Conservation (phyloP, 2,329 filamentous ascomycete species). For the Nothophoma quercina region DNA sequence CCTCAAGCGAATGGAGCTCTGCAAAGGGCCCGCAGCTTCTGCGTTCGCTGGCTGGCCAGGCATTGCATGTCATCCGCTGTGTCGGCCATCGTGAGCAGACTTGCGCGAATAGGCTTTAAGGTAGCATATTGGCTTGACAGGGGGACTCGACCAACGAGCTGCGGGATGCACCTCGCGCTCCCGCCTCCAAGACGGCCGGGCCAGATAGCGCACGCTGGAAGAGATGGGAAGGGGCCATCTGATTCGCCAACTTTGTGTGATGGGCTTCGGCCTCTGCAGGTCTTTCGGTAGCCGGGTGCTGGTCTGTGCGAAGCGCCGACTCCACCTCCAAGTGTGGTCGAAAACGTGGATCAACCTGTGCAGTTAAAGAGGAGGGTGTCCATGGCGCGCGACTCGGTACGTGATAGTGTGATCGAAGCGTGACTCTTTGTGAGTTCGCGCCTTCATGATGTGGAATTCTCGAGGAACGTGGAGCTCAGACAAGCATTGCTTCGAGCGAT, state of each 20-base stretch:
- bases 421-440: slow-evolving; percentile 22
- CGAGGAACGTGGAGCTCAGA: not conserved
- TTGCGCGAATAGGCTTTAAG: slow-evolving; percentile 34
- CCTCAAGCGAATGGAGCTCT: slow-evolving; percentile 17
- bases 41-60: slow-evolving; percentile 33
- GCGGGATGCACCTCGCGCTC: slow-evolving; percentile 33
- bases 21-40: slow-evolving; percentile 19
- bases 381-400: slow-evolving; percentile 27
- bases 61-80: slow-evolving; percentile 36
- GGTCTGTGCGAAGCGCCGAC: slow-evolving; percentile 41
- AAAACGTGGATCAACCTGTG: slow-evolving; percentile 20
- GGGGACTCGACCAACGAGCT: slow-evolving; percentile 42
- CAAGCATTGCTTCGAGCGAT: not conserved
- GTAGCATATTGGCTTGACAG: slow-evolving; percentile 40
- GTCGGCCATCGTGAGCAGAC: slow-evolving; percentile 31
- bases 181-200: slow-evolving; percentile 31
- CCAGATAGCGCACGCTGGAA: slow-evolving; percentile 27
- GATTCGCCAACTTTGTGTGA: slow-evolving; percentile 38
- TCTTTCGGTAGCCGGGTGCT: slow-evolving; percentile 27
- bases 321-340: slow-evolving; percentile 20
- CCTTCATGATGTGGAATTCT: slow-evolving; percentile 1
- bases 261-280: slow-evolving; percentile 29
- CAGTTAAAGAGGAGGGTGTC: slow-evolving; percentile 8
- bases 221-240: slow-evolving; percentile 16
- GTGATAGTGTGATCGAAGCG: slow-evolving; percentile 39